These are phyloP conservation scores for Pseudovirgaria hyperparasitica DNA, from an alignment of 2,329 filamentous ascomycete species.

Conservation along the genomic window DNA sequence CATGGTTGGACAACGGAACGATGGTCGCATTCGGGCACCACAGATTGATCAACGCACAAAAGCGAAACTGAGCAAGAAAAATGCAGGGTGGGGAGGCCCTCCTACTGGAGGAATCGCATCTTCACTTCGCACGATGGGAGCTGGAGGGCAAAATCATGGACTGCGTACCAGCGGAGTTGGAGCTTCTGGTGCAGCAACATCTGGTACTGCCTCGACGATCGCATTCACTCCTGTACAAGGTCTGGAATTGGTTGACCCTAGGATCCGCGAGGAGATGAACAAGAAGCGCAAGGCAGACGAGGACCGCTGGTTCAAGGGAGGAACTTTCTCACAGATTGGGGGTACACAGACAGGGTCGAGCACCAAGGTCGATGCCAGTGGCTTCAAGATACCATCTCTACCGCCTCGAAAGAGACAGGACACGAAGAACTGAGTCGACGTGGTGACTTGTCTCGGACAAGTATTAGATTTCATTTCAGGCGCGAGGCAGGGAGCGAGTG, in stretches of 20 bases:
- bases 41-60: conserved; percentile 90
- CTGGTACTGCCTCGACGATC: conserved; percentile 72
- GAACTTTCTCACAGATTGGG: conserved; percentile 86
- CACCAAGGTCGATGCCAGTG: conserved; percentile 41
- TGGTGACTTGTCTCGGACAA: not conserved
- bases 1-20: conserved; percentile 84
- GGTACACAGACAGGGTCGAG: conserved; percentile 11
- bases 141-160: conserved; percentile 57
- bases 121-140: conserved; percentile 67
- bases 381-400: conserved; percentile 72
- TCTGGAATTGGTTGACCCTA: conserved; percentile 88
- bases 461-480: too few relatives aligned
- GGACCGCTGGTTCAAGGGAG: conserved; percentile 92
- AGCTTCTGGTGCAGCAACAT: conserved; percentile 42
- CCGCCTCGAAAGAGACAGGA: conserved; percentile 56
- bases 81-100: conserved; percentile 79
- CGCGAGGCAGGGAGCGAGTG: too few relatives aligned
- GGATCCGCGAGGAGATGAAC: conserved; percentile 73
- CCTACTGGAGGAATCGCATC: conserved; percentile 34
- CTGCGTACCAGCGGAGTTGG: conserved; percentile 75
- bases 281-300: conserved; percentile 89
- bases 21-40: conserved; percentile 74
- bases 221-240: conserved; percentile 93
- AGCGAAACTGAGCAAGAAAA: conserved; percentile 88
- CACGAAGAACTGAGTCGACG: conserved; percentile 2